Base-by-base conservation (phyloP, 2,329 filamentous ascomycete species). In the Colletotrichum sp. region DNA sequence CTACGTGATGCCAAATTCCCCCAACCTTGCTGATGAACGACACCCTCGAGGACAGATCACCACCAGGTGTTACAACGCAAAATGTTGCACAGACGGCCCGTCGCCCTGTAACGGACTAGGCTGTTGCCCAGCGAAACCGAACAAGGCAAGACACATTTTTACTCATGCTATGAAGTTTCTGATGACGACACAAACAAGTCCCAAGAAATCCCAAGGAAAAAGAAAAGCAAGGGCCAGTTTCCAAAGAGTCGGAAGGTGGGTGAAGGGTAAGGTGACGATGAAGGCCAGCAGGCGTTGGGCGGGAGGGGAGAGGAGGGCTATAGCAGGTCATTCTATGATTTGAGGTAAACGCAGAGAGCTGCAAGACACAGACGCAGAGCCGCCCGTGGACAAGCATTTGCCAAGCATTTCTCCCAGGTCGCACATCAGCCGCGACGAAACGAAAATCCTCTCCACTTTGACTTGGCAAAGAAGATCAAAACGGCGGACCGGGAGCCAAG, bases 401-500 rank as follows among this genome's bases (percentile, higher is more conserved):
- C 63, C 69, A 72, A 72, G 63, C 63, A 49, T 24, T 24, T 13
- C 24, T 64, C 6, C 64, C 73, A 69, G 28, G 69, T 73, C 34
- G 62, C 70, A 72, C 30, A 64, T 73, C 64, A 65, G 63, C 55
- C 62, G 69, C 69, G 55, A 73, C 69, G 69, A 73, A 76, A 73
- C 64, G 57, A 24, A 65, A 52, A 76, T 68, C 44, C 24, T 44
- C 57, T 39, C 18, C 63, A 57, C 71, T 68, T 49, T 26, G 64
- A 52, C 69, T 76, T 69, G 63, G 69, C 57, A 62, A 76, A 76
- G 52, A 76, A 36, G 69, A 72, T 65, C 69, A 39, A 65, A 76
- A 73, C 69, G 57, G 30, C 24, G 39, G 24, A 8, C 24, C 62
- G 72, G 72, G 67, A 34, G 24, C 36, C 62, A 39, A 12, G 69